Conservation (phyloP, 148 eudicot species). For the Salicornia ramosissima region DNA sequence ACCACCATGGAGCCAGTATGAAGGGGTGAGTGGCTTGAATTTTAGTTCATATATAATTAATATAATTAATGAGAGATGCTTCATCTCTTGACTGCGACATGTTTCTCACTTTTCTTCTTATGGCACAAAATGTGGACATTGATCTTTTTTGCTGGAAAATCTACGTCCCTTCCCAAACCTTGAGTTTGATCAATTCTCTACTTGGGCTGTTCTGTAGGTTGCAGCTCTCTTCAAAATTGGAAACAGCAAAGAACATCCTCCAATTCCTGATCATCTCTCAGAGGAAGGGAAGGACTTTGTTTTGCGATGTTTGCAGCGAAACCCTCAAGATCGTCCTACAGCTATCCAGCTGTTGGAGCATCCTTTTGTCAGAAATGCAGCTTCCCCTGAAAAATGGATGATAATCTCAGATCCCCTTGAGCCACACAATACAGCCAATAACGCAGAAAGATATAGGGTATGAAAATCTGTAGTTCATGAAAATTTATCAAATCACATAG, state of each 20-base stretch:
- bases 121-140: not conserved
- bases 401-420: slow-evolving; percentile 24
- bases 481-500: not conserved
- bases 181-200: not conserved
- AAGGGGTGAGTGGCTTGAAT: slow-evolving; percentile 54
- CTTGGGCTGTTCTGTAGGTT: slow-evolving; percentile 34
- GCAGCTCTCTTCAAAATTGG: slow-evolving; percentile 79
- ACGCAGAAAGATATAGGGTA: slow-evolving; percentile 18
- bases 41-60: not conserved
- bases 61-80: not conserved
- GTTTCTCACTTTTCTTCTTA: not conserved
- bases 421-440: slow-evolving; percentile 14
- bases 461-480: not conserved
- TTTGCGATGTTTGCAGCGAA: slow-evolving; percentile 51
- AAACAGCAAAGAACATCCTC: slow-evolving; percentile 70
- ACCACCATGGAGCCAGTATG: slow-evolving; percentile 82
- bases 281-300: slow-evolving; percentile 59
- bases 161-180: not conserved
- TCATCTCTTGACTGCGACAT: not conserved
- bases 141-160: slow-evolving; percentile 1
- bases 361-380: slow-evolving; percentile 43
- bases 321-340: slow-evolving; percentile 52
- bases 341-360: slow-evolving; percentile 60
- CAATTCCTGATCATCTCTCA: slow-evolving; percentile 59
- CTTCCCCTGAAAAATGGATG: slow-evolving; percentile 33